Base-by-base conservation (phyloP, 2,329 filamentous ascomycete genomes). In the Alternaria sp. region DNA sequence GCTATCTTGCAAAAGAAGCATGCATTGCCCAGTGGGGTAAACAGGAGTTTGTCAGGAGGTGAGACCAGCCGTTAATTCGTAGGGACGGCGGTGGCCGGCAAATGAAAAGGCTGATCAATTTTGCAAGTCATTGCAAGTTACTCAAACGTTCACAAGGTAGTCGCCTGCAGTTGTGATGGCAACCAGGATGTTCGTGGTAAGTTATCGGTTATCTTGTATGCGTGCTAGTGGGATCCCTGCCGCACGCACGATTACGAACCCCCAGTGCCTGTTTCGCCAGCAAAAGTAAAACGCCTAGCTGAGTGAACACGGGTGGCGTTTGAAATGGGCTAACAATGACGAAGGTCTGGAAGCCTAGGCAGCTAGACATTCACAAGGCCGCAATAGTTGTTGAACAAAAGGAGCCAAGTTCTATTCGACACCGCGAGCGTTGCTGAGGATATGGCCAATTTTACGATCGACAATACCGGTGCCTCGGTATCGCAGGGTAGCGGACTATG, bases 211-310 rank as follows among this genome's bases (percentile, higher is more conserved):
- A 60, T 31, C 49, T 51, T 42, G 48, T 46, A 52, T 56, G 17
- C 41, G 46, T 36, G 54, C 62, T 69, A 66, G 67, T 62, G 60
- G 62, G 44, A 72, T 66, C 72, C 72, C 60, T 73, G 72, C 56
- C 54, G 23, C 56, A 48, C 34, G 57, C 55, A 48, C 42, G 9
- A 56, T 21, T 42, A 44, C 37, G 33, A 51, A 54, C 54, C 60
- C 60, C 63, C 60, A 60, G 65, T 56, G 50, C 66, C 60, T 67
- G 63, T 55, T 62, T 62, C 48, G 61, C 36, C 28, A 53, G 48
- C 46, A 56, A 65, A 68, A 53, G 62, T 58, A 67, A 68, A 68
- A 66, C 61, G 34, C 42, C 56, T 33, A 54, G 36, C 21, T 51
- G 40, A 39, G 50, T 31, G 36, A 33, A 56, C 42, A 53, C 54